Evolutionary conservation across 768 basidiomycete genomes (phyloP), one percentile per base, ranked within the genome.

Genomic region (Russula dissimulans): DNA sequence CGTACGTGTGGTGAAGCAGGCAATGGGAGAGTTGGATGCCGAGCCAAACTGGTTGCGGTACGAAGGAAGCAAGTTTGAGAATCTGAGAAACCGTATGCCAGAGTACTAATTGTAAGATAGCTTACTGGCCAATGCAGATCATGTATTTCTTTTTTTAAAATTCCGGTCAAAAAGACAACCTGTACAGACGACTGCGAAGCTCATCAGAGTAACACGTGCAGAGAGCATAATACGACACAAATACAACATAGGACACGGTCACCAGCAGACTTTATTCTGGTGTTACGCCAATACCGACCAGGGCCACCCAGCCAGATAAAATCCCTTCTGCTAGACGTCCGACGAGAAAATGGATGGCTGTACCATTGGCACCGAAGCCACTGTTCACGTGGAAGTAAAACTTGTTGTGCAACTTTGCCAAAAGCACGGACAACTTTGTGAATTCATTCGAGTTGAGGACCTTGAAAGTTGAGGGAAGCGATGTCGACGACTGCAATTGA

Each of bases 41-140:
- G n/a, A 29, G 39, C 74, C 79, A 41, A 99, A 99, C 70, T 95
- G 94, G 85, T 74, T 99, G 64, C 69, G 70, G 45, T 98, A 95
- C 69, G 79, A 82, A 67, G 72, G 77, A 42, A 90, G 89, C 68
- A 81, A 81, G 74, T 94, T 86, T 69, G 86, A 89, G 45, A 94
- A 95, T 70, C 73, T 95, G 77, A 78, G 77, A 68, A 80, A 80
- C 14, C 86, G 89, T 42, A 89, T 89, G 85, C 49, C 15, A n/a
- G 32, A 1, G 22, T 44, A 45, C 9, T 44, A 36, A 18, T n/a
- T 42, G 41, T 49, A 44, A 10, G 34, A 36, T 36, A 10, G 34
- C 5, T 10, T 7, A n/a, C n/a, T n/a, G n/a, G n/a, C n/a, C n/a
- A n/a, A n/a, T n/a, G 34, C 34, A 7, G 7, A 5, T 36, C 34